Conservation (phyloP, 1,284 basidiomycete species). For the Malassezia psittaci region DNA sequence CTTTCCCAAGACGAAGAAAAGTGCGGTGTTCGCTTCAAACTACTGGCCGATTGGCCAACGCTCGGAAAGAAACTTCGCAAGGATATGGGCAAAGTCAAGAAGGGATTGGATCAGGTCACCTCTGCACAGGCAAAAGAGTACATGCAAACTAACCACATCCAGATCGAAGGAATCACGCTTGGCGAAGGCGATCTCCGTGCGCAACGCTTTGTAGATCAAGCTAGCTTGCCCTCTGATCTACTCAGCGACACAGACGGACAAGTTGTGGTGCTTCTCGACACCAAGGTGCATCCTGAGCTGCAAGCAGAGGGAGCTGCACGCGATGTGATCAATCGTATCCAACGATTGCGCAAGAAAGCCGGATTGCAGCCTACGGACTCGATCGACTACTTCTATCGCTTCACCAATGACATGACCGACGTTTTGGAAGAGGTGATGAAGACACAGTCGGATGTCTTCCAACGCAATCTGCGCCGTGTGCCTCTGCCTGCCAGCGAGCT, state of each 20-base stretch:
- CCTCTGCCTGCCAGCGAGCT: conserved; percentile 42
- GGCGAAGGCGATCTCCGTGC: conserved; percentile 80
- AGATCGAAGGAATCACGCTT: conserved; percentile 79
- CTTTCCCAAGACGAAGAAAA: conserved; percentile 78
- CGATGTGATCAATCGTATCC: conserved; percentile 84
- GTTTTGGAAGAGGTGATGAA: conserved; percentile 61
- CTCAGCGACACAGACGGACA: conserved; percentile 86
- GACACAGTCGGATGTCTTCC: conserved; percentile 63
- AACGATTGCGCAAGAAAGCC: conserved; percentile 90
- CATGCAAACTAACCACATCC: conserved; percentile 64
- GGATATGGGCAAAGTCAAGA: conserved; percentile 81
- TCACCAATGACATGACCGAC: conserved; percentile 60
- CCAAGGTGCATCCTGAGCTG: conserved; percentile 74
- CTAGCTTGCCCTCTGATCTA: conserved; percentile 53
- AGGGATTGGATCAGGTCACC: conserved; percentile 66
- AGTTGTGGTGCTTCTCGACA: conserved; percentile 83
- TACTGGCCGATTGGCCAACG: conserved; percentile 87
- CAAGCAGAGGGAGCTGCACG: conserved; percentile 78
- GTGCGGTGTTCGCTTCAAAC: conserved; percentile 82
- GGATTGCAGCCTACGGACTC: conserved; percentile 90
- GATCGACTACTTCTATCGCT: conserved; percentile 75
- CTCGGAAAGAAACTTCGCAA: conserved; percentile 89
- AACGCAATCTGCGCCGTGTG: conserved; percentile 62
- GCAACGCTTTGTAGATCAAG: conserved; percentile 70
- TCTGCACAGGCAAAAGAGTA: conserved; percentile 78